Evolutionary conservation across 2,329 filamentous ascomycete species (phyloP).

Genomic region (Helotiales sp.): DNA sequence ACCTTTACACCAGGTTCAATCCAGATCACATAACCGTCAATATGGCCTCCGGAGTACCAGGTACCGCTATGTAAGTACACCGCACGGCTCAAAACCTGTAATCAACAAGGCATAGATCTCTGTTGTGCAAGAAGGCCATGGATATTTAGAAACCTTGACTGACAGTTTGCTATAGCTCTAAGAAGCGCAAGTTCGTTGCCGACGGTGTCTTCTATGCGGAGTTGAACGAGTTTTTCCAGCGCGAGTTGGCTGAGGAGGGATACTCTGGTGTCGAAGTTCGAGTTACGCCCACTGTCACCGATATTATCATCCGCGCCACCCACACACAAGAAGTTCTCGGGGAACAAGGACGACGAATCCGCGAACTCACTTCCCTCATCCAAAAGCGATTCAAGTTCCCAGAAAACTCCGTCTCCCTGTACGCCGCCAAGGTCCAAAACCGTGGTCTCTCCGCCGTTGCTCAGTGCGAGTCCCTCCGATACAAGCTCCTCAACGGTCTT

Average conservation of each 20-base stretch:
- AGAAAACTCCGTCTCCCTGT: conserved; percentile 99
- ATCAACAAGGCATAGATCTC: no score
- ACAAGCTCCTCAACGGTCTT: conserved; percentile 99
- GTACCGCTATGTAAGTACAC: conserved; percentile 38
- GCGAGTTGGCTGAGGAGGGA: conserved; percentile 99
- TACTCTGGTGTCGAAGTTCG: conserved; percentile 99
- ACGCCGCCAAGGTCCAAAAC: conserved; percentile 99
- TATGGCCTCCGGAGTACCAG: conserved; percentile 40
- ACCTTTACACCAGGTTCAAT: conserved; percentile 32
- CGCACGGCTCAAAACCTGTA: background rate
- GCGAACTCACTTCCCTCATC: conserved; percentile 99
- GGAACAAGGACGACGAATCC: conserved; percentile 99
- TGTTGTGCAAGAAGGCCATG: background rate
- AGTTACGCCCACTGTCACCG: conserved; percentile 99
- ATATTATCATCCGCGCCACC: conserved; percentile 98
- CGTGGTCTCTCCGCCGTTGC: conserved; percentile 99
- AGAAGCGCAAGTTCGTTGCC: conserved; percentile 91
- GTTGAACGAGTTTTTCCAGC: conserved; percentile 99
- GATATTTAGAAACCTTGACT: background rate
- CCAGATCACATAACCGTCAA: conserved; percentile 30
- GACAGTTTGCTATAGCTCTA: conserved; percentile 58
- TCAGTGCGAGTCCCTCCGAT: conserved; percentile 99
- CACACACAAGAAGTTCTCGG: conserved; percentile 99
- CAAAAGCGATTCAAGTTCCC: conserved; percentile 99
- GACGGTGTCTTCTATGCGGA: conserved; percentile 99